These are phyloP conservation scores for Mucor piriformis DNA, from an alignment of 371 early-diverging fungal species.

Conservation along the genomic window DNA sequence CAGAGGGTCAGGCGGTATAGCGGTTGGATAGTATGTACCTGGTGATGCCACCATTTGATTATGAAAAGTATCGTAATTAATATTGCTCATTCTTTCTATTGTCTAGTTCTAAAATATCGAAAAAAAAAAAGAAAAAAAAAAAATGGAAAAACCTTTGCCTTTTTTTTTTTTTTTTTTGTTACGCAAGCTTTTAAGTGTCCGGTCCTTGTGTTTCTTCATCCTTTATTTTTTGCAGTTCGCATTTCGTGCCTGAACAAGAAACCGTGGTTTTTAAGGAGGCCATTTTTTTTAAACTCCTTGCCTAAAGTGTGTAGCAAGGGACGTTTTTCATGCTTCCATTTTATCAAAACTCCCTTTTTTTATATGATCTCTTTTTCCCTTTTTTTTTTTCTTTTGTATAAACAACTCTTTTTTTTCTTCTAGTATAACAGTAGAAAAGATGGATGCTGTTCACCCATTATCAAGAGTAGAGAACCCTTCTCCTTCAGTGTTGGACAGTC, in stretches of 20 bases:
- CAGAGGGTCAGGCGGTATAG: conserved; percentile 22
- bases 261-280: too few species aligned
- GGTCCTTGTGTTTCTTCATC: too few species aligned
- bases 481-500: neutral
- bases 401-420: conserved; percentile 3
- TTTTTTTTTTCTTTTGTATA: neutral
- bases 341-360: neutral
- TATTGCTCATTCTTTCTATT: neutral
- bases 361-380: neutral
- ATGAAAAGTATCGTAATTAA: conserved; percentile 13
- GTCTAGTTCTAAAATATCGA: neutral
- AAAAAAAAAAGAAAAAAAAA: neutral
- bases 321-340: too few species aligned
- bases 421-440: neutral
- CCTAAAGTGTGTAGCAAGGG: too few species aligned
- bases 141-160: too few species aligned
- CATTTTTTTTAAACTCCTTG: too few species aligned
- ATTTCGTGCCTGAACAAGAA: too few species aligned
- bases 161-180: neutral
- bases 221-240: too few species aligned
- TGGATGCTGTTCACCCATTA: conserved; percentile 7
- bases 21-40: conserved; percentile 10
- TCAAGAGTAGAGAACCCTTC: neutral
- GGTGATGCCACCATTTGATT: neutral
- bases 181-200: too few species aligned